Base-by-base conservation (phyloP, 140 eudicot genomes). In the Stevia rebaudiana region DNA sequence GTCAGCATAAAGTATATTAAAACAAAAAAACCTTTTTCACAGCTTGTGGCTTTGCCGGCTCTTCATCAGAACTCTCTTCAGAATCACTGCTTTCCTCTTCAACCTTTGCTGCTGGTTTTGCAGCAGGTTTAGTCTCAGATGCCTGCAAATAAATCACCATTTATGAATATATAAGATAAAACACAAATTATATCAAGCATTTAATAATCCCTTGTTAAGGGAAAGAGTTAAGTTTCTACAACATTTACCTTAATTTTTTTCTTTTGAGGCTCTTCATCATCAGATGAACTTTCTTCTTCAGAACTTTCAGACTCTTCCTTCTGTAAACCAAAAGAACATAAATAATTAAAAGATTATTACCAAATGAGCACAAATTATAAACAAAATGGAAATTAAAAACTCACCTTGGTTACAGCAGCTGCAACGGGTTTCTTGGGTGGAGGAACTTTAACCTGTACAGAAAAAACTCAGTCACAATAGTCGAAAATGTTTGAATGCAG, bases 221-320 rank as follows among this genome's bases (percentile, higher is more conserved):
- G 11, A 54, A 65, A 1, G 11, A 37, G 12, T 15, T 19, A 23
- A 30, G 8, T 30, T 19, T 21, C 4, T 18, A 30, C 15, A 56
- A 33, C n/a, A 18, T 13, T 8, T 70, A 60, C 84, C 63, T 80
- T 79, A 2, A 4, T 7, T 72, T 75, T 77, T 22, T 83, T 77
- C 68, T 67, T 67, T 35, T 80, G 77, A 12, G 90, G 87, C 67
- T 70, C 80, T 41, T 82, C 89, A 11, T 80, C 90, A 51, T 74
- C 86, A 63, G 74, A 54, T 36, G 81, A 74, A 57, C 79, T 75
- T 4, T 72, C 90, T n/a, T 82, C 88, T 37, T 81, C 83, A 8
- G 74, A 66, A 36, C 78, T 65, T 44, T 65, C 78, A 13, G 60
- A 64, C 4, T 36, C 77, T 0, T 60, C 22, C 61, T 73, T 81